These are phyloP conservation scores for Pulicaria dysenterica DNA, from an alignment of 129 eudicot genomes.

Conservation along the genomic window DNA sequence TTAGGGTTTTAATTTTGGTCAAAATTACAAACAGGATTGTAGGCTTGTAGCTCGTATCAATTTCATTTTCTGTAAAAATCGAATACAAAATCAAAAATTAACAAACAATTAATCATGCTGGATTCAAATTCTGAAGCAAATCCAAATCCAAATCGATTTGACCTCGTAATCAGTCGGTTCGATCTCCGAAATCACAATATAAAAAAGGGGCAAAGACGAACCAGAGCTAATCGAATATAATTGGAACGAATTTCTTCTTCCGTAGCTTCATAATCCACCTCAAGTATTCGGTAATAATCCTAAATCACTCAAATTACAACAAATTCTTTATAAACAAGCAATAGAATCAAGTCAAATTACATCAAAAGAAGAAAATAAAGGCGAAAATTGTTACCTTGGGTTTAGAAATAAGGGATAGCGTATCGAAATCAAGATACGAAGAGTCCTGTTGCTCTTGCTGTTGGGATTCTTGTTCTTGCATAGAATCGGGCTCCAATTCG, in stretches of 20 bases:
- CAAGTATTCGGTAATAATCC: conserved; percentile 83
- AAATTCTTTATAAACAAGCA: not conserved
- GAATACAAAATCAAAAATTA: not conserved
- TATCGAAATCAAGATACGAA: conserved; percentile 58
- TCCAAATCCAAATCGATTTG: conserved; percentile 2
- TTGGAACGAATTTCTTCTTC: conserved; percentile 87
- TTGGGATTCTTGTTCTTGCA: conserved; percentile 29
- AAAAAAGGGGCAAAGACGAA: conserved; percentile 23
- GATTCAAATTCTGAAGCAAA: not conserved
- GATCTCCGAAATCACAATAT: not conserved
- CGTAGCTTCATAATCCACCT: conserved; percentile 88
- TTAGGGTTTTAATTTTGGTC: conserved; percentile 17
- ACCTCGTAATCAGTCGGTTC: not conserved
- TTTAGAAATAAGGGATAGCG: conserved; percentile 56
- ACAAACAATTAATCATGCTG: conserved; percentile 7
- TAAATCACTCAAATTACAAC: conserved; percentile 15
- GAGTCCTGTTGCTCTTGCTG: conserved; percentile 27
- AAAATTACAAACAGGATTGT: not conserved
- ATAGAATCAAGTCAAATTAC: not conserved
- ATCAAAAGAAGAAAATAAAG: not conserved
- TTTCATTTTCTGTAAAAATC: not conserved
- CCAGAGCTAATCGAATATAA: conserved; percentile 87
- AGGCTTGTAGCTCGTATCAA: not conserved
- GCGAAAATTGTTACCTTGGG: conserved; percentile 55
- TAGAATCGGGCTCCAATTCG: conserved; percentile 39